Evolutionary conservation across 164 flowering plant species (phyloP), one percentile per base, ranked within the genome.

Genomic region (Vitis riparia): DNA sequence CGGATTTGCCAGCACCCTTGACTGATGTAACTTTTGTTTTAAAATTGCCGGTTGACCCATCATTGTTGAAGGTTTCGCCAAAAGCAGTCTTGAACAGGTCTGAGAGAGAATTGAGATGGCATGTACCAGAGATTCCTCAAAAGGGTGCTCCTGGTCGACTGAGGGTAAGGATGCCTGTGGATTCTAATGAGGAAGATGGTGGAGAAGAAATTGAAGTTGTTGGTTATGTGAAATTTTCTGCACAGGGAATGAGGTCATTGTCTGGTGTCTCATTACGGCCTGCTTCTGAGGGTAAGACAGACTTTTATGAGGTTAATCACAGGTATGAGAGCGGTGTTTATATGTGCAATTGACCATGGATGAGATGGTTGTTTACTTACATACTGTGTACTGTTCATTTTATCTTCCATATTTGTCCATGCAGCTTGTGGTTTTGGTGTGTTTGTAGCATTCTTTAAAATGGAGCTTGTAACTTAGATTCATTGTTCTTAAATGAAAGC

Each of bases 81-180:
- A 93, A 90, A 79, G 99, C 98, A 30, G 79, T 85, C 27, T 80
- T 93, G 83, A 96, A 87, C 78, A 84, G 99, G 70, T 75, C 92
- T 4, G 95, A 88, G 77, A 91, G 67, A 82, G 97, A 96, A 80
- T 63, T 96, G 82, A 89, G 86, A 77, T 96, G 99, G 99, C 91
- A 87, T 70, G 71, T 96, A 27, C 77, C 83, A 3, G 97, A 96
- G 82, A 74, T 96, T 78, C 94, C 99, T 8, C 53, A 82, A 23
- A 90, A 85, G 65, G 95, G 97, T 57, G 57, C 88, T 61, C 97
- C 97, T 37, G 97, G 97, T 53, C 68, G 71, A 66, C 72, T 96
- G 77, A 90, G 88, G 69, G 98, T 79, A 6, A 85, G 93, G 57
- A 88, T 96, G 93, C 93, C 99, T 30, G 83, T 96, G 52, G 99